Conservation (phyloP, 2,329 filamentous ascomycete genomes). For the Didymella pomorum region DNA sequence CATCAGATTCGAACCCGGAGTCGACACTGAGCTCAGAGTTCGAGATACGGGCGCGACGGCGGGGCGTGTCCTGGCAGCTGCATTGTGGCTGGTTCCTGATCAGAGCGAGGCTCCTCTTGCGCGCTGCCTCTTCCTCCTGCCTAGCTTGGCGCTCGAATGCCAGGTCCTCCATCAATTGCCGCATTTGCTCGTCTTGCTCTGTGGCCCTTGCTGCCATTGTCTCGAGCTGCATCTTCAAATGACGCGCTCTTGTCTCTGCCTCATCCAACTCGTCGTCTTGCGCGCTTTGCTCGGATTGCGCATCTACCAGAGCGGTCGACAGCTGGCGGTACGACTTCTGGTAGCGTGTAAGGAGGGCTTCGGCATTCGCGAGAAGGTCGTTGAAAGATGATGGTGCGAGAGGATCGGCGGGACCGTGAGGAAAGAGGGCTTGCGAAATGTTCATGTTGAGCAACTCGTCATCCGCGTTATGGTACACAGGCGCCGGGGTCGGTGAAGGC, state of each 20-base stretch:
- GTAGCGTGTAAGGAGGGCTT: conserved; percentile 62
- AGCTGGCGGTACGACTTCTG: conserved; percentile 63
- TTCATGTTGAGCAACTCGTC: conserved; percentile 64
- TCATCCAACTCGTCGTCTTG: conserved; percentile 69
- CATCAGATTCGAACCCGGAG: conserved; percentile 67
- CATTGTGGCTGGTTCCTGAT: conserved; percentile 36
- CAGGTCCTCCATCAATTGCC: conserved; percentile 45
- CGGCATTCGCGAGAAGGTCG: conserved; percentile 64
- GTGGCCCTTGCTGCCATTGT: conserved; percentile 64
- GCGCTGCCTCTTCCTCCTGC: conserved; percentile 47
- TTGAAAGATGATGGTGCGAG: conserved; percentile 64
- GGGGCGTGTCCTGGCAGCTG: conserved; percentile 28
- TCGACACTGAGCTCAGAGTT: conserved; percentile 55
- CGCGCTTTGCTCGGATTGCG: conserved; percentile 63
- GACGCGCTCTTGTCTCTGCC: conserved; percentile 63
- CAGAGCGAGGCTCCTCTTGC: conserved; percentile 43
- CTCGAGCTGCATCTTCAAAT: conserved; percentile 68
- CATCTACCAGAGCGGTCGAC: conserved; percentile 56
- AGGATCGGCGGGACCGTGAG: conserved; percentile 58
- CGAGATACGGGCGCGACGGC: conserved; percentile 45
- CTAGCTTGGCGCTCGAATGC: conserved; percentile 44
- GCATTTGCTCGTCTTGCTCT: conserved; percentile 65
- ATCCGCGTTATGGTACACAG: conserved; percentile 48
- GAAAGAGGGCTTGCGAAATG: conserved; percentile 63
- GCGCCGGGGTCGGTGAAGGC: conserved; percentile 35